phyloP scores from a whole-genome alignment of 129 eudicot species.

The Solidago caesia region DNA sequence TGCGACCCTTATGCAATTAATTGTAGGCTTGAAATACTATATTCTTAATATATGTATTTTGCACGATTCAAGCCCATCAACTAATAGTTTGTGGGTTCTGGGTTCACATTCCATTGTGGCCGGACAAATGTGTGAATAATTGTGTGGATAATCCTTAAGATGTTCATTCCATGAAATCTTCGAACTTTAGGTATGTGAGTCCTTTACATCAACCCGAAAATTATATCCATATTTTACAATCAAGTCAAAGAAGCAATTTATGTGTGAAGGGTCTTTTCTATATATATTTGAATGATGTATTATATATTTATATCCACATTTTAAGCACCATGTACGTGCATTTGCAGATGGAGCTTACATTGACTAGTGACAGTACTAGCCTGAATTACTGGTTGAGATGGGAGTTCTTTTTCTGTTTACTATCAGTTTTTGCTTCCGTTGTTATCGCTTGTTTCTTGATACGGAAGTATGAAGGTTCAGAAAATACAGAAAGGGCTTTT shows the following conservation, averaged over 20 bases:
- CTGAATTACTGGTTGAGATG: conserved; percentile 88
- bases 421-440: conserved; percentile 50
- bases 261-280: background rate
- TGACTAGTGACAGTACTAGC: conserved; percentile 31
- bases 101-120: no score
- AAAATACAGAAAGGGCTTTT: conserved; percentile 38
- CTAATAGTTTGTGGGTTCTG: no score
- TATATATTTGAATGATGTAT: conserved; percentile 15
- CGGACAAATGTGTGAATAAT: no score
- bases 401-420: conserved; percentile 69
- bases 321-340: background rate
- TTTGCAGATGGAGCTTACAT: background rate
- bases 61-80: no score
- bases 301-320: background rate
- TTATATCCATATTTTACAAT: background rate
- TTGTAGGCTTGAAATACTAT: no score
- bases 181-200: no score
- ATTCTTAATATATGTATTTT: no score
- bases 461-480: conserved; percentile 58
- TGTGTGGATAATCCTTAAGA: no score
- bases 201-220: background rate
- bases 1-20: no score
- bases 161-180: no score
- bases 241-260: background rate
- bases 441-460: conserved; percentile 41